phyloP scores from a whole-genome alignment of 2,329 filamentous ascomycete genomes.

The Cladosporium sp. region DNA sequence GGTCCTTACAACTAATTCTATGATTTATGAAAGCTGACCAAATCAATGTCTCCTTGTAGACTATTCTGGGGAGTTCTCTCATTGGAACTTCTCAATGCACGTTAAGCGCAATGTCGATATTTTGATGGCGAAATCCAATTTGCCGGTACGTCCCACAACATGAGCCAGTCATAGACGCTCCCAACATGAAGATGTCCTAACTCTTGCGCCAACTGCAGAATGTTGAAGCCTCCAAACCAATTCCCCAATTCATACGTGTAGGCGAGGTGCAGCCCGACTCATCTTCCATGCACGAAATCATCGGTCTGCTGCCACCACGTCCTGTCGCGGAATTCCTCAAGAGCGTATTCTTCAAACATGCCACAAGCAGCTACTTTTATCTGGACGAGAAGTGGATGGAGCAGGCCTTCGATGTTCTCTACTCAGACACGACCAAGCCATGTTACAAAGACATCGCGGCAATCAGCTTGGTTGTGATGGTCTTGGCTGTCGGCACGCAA shows the following conservation, averaged over 20 bases:
- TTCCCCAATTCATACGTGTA: background rate
- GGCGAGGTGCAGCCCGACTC: background rate
- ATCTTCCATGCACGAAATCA: slow-evolving; percentile 21
- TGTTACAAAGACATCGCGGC: no score
- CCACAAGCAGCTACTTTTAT: slow-evolving; percentile 40
- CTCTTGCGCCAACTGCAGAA: no score
- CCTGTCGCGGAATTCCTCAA: slow-evolving; percentile 41
- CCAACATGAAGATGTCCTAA: no score
- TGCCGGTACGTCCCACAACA: no score
- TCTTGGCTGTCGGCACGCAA: slow-evolving; percentile 41
- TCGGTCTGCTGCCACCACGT: slow-evolving; percentile 37
- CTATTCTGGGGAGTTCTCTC: slow-evolving; percentile 44
- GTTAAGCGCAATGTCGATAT: slow-evolving; percentile 39
- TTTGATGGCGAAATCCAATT: no score
- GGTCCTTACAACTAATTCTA: background rate
- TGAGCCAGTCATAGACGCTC: no score
- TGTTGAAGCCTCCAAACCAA: no score
- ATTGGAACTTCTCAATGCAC: slow-evolving; percentile 42
- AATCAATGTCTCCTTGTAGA: no score
- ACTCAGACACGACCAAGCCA: no score
- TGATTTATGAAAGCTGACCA: no score
- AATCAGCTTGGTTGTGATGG: slow-evolving; percentile 20
- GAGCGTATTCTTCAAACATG: slow-evolving; percentile 41
- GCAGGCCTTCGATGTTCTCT: no score
- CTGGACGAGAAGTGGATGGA: slow-evolving; percentile 38